A percentile compares a stretch with the other conserved stretches of the same genome.
Conservation (phyloP, 306 rosid species). For the Pachyrhizus erosus region DNA sequence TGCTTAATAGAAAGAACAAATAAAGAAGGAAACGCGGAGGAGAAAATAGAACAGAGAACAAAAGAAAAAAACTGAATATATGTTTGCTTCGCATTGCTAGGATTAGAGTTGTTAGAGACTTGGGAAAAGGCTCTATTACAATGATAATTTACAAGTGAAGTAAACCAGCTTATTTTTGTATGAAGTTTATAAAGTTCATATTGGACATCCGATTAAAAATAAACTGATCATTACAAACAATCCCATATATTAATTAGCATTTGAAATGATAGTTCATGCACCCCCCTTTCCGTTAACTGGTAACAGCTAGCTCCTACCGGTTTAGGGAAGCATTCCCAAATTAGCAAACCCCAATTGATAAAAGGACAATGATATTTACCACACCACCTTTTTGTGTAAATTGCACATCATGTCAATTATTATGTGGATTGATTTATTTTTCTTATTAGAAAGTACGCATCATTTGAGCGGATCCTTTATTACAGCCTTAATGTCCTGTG, state of each 20-base stretch:
- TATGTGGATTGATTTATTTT: conserved; percentile 6
- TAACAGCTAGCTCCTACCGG: conserved; percentile 7
- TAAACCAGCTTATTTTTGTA: neutral
- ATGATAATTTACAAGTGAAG: neutral
- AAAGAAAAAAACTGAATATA: neutral
- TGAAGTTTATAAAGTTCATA: neutral
- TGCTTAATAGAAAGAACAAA: neutral
- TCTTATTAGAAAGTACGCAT: conserved; percentile 6
- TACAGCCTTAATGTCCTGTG: neutral
- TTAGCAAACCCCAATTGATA: neutral
- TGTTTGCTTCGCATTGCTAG: neutral
- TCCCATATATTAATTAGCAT: neutral
- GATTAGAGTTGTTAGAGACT: neutral
- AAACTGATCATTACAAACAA: neutral
- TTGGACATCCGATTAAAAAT: neutral
- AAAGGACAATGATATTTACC: neutral
- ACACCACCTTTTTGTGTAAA: neutral
- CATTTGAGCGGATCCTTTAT: neutral
- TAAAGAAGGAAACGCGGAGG: neutral
- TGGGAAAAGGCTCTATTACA: neutral
- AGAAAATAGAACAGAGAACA: conserved; percentile 9
- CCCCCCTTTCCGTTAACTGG: conserved; percentile 4
- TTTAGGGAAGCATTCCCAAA: neutral
- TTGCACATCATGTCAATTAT: neutral
- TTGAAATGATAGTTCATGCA: conserved; percentile 1